Evolutionary conservation across 257 asterid species (phyloP).

Genomic region (Petunia axillaris): DNA sequence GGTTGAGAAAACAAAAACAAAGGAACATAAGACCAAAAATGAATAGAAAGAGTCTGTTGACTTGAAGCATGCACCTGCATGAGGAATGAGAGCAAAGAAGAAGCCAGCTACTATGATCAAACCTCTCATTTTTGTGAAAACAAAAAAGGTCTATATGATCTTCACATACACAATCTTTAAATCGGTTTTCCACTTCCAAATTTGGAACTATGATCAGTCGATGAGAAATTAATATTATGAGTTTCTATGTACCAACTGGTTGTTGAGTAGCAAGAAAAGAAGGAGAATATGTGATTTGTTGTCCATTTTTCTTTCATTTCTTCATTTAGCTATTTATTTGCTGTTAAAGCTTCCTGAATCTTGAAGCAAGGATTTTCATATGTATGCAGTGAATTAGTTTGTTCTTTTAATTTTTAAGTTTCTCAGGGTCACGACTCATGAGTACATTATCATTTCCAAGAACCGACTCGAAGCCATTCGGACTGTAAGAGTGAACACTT

Average conservation of each 20-base stretch:
- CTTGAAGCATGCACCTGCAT: conserved; percentile 45
- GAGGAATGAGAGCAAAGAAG: conserved; percentile 43
- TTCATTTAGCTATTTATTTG: conserved; percentile 25
- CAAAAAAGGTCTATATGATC: not conserved
- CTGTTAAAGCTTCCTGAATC: conserved; percentile 42
- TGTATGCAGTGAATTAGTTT: conserved; percentile 23
- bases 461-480: not conserved
- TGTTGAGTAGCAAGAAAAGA: conserved; percentile 46
- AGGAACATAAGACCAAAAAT: not conserved
- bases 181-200: too few relatives aligned
- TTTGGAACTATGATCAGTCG: not conserved
- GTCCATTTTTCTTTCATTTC: not conserved
- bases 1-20: not conserved
- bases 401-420: not conserved
- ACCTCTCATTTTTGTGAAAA: conserved; percentile 42
- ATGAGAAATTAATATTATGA: not conserved
- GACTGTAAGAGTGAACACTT: not conserved
- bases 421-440: not conserved
- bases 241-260: conserved; percentile 56
- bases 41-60: not conserved
- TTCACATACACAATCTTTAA: not conserved
- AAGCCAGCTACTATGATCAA: conserved; percentile 34
- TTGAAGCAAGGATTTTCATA: conserved; percentile 49
- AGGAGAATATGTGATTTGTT: not conserved
- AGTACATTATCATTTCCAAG: too few relatives aligned